phyloP scores from a whole-genome alignment of 257 asterid genomes.

The Primulina eburnea region DNA sequence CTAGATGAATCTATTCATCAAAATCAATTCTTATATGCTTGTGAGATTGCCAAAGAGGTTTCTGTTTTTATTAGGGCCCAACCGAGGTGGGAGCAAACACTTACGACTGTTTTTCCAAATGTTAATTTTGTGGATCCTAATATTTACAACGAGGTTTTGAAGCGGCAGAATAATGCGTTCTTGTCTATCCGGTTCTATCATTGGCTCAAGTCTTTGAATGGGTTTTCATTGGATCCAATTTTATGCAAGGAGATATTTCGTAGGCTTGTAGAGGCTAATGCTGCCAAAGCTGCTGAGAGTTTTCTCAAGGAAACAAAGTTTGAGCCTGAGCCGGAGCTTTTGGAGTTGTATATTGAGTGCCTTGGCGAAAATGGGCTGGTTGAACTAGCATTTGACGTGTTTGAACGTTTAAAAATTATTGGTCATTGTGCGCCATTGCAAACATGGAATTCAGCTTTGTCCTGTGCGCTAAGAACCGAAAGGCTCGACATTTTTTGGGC shows the following conservation, averaged over 20 bases:
- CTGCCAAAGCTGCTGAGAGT: constrained; percentile 42
- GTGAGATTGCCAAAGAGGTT: constrained; percentile 52
- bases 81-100: constrained; percentile 68
- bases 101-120: constrained; percentile 50
- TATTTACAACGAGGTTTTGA: constrained; percentile 54
- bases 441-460: constrained; percentile 59
- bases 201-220: constrained; percentile 55
- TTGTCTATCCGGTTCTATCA: constrained; percentile 46
- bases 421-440: constrained; percentile 36
- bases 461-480: constrained; percentile 33
- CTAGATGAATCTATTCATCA: constrained; percentile 30
- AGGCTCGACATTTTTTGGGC: constrained; percentile 53
- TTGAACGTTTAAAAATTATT: constrained; percentile 37
- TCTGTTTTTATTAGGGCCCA: constrained; percentile 38
- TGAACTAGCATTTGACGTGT: constrained; percentile 41
- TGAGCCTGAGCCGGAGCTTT: constrained; percentile 43
- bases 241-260: constrained; percentile 42
- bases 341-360: constrained; percentile 49
- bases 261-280: constrained; percentile 61
- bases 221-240: constrained; percentile 34
- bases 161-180: constrained; percentile 43
- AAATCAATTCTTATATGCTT: constrained; percentile 25
- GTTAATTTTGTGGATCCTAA: constrained; percentile 53
- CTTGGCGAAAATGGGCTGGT: constrained; percentile 50
- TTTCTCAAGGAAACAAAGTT: constrained; percentile 43